Conservation (phyloP, 1,284 basidiomycete species). For the Naganishia sp. region DNA sequence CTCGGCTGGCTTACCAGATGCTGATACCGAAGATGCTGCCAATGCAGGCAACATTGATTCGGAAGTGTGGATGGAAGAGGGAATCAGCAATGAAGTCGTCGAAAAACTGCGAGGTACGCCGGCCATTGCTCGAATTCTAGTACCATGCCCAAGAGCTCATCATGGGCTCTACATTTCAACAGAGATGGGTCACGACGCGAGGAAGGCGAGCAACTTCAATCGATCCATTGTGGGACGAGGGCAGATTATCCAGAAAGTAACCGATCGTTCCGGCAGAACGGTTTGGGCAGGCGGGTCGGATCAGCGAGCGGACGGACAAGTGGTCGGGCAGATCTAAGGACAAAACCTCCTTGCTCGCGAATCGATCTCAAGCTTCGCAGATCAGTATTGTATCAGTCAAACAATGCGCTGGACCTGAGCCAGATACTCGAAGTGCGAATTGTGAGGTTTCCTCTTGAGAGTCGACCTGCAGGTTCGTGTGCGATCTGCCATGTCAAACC, state of each 20-base stretch:
- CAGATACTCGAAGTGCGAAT: no score
- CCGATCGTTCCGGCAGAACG: conserved; percentile 63
- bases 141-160: background rate
- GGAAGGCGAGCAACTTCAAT: conserved; percentile 63
- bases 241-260: conserved; percentile 76
- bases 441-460: no score
- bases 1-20: conserved; percentile 74
- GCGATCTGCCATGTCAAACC: no score
- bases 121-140: background rate
- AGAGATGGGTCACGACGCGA: conserved; percentile 86
- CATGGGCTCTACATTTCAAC: background rate
- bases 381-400: no score
- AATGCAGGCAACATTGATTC: conserved; percentile 70
- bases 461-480: no score
- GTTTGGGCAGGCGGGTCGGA: conserved; percentile 91
- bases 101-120: conserved; percentile 14
- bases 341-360: no score
- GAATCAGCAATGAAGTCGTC: conserved; percentile 16
- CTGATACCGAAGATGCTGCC: conserved; percentile 54
- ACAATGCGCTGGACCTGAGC: no score
- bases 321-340: conserved; percentile 73
- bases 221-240: conserved; percentile 85
- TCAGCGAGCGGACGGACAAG: conserved; percentile 81
- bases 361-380: no score
- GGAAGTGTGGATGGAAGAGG: conserved; percentile 82